Percentiles rank a stretch among this genome's conserved stretches.
phyloP scores from a whole-genome alignment of 306 rosid genomes.

The Pueraria montana region DNA sequence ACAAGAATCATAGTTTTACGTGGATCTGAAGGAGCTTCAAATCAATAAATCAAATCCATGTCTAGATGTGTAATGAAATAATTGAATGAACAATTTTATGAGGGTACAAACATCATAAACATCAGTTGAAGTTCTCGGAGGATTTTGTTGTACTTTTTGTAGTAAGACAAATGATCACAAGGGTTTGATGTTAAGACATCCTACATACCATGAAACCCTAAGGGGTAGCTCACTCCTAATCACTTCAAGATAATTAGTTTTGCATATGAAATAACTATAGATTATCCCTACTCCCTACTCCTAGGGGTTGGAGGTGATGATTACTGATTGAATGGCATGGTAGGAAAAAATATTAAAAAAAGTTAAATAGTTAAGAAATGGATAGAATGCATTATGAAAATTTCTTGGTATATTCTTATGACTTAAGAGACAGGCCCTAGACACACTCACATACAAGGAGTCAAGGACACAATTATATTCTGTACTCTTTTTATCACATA shows the following conservation, averaged over 20 bases:
- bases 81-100: not conserved
- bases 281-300: constrained; percentile 8
- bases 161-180: not conserved
- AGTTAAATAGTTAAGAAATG: not conserved
- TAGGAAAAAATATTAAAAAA: not conserved
- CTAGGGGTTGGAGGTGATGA: not conserved
- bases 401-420: not conserved
- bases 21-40: not conserved
- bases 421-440: not conserved
- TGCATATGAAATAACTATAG: constrained; percentile 17
- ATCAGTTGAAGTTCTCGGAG: not conserved
- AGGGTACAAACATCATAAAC: constrained; percentile 17
- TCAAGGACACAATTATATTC: not conserved
- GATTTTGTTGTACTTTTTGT: constrained; percentile 5
- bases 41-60: not conserved
- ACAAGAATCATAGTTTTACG: constrained; percentile 17
- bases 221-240: not conserved
- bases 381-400: not conserved
- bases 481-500: constrained; percentile 6
- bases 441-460: not conserved
- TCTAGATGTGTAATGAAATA: constrained; percentile 21
- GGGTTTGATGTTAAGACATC: constrained; percentile 7
- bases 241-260: constrained; percentile 24
- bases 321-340: not conserved
- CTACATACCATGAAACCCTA: not conserved